These are phyloP conservation scores for Beauveria brongniartii DNA, from an alignment of 2,329 filamentous ascomycete genomes.

Conservation along the genomic window DNA sequence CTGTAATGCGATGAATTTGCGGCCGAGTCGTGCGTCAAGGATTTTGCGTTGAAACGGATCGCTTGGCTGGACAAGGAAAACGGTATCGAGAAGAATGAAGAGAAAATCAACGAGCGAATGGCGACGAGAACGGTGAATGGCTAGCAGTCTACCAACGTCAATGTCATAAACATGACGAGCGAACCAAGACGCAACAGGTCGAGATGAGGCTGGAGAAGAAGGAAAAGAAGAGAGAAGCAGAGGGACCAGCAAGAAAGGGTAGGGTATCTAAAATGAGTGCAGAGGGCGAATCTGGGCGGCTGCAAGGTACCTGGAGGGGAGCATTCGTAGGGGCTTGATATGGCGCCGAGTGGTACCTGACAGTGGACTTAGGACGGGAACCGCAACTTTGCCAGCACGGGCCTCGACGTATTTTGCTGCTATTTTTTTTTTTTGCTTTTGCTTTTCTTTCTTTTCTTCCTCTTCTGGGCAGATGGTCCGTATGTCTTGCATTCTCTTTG, in stretches of 20 bases:
- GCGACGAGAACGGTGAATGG: not conserved
- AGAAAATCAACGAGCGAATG: constrained; percentile 12
- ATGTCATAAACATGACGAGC: constrained; percentile 21
- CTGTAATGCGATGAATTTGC: not conserved
- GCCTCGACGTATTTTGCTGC: not conserved
- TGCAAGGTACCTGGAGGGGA: too few species aligned
- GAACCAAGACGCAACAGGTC: constrained; percentile 12
- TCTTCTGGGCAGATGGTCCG: not conserved
- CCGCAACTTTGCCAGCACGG: too few species aligned
- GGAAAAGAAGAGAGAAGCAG: constrained; percentile 1
- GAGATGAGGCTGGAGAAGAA: constrained; percentile 11
- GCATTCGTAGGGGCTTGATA: too few species aligned
- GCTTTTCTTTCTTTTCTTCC: too few species aligned
- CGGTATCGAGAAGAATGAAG: not conserved
- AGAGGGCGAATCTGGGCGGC: not conserved
- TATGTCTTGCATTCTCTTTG: not conserved
- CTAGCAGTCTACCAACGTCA: constrained; percentile 4
- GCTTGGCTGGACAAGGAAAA: not conserved
- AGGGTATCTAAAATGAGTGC: not conserved
- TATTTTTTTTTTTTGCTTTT: not conserved
- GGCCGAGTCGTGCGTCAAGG: not conserved
- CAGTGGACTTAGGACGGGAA: too few species aligned
- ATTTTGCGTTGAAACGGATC: constrained; percentile 3
- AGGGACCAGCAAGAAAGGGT: not conserved
- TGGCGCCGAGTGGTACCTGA: too few species aligned